phyloP scores from a whole-genome alignment of 305 asterid species.

The Striga hermonthica region DNA sequence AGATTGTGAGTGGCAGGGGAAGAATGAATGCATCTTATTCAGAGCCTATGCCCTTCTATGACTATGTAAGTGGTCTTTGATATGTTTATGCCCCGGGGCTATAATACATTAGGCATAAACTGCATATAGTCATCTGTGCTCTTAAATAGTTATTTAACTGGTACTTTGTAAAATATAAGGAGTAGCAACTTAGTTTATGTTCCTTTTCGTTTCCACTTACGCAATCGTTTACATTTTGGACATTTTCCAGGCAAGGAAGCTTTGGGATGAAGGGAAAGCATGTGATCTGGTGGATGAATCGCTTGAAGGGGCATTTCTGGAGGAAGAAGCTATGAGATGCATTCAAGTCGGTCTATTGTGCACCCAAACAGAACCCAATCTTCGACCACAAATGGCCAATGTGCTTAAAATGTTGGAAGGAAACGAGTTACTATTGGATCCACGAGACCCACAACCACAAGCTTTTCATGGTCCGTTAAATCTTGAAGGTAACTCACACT shows the following conservation, averaged over 20 bases:
- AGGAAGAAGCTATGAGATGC: conserved; percentile 19
- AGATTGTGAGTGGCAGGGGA: conserved; percentile 27
- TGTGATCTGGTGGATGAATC: conserved; percentile 28
- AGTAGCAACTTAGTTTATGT: not conserved
- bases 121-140: not conserved
- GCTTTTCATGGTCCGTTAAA: not conserved
- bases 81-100: not conserved
- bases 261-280: conserved; percentile 23
- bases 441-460: not conserved
- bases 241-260: conserved; percentile 6
- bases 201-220: not conserved
- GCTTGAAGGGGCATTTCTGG: conserved; percentile 20
- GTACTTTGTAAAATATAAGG: not conserved
- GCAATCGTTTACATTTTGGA: not conserved
- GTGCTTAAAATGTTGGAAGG: conserved; percentile 31
- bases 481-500: not conserved
- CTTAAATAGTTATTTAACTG: not conserved
- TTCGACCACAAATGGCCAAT: conserved; percentile 29
- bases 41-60: not conserved
- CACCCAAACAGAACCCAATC: conserved; percentile 26
- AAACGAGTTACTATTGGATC: conserved; percentile 10
- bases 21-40: not conserved
- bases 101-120: not conserved
- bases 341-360: conserved; percentile 33
- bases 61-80: conserved; percentile 9